phyloP scores from a whole-genome alignment of 768 basidiomycete species.

The Gloeopeniophorella convolvens region DNA sequence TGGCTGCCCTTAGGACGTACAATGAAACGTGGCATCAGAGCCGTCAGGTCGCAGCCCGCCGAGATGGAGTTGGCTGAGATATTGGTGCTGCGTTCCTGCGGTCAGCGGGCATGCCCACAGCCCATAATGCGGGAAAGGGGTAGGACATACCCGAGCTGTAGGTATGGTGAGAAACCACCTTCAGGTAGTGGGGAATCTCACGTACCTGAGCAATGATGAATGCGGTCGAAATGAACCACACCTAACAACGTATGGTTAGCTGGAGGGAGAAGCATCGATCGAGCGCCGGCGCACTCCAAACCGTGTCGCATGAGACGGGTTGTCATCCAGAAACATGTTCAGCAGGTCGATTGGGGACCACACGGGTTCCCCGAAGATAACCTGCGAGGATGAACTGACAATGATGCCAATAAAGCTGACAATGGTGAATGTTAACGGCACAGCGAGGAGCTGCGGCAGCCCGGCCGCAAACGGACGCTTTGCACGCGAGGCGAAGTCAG shows the following conservation, averaged over 20 bases:
- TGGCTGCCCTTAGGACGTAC: conserved; percentile 34
- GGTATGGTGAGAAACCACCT: background rate
- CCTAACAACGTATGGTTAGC: conserved; percentile 31
- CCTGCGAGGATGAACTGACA: conserved; percentile 69
- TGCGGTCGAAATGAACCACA: conserved; percentile 72
- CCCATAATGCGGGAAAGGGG: background rate
- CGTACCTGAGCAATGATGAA: conserved; percentile 72
- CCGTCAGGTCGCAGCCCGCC: conserved; percentile 78
- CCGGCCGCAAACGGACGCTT: conserved; percentile 50
- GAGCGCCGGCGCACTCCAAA: conserved; percentile 43
- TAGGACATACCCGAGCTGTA: conserved; percentile 21
- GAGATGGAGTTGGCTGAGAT: conserved; percentile 80
- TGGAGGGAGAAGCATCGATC: background rate
- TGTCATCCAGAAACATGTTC: conserved; percentile 58
- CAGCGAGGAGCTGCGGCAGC: conserved; percentile 60
- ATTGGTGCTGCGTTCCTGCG: conserved; percentile 46
- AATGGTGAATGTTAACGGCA: conserved; percentile 67
- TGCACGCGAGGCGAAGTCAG: conserved; percentile 68
- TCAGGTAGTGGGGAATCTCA: background rate
- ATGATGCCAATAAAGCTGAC: conserved; percentile 79
- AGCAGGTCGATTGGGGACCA: conserved; percentile 77
- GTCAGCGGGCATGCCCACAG: conserved; percentile 3
- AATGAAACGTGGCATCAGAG: conserved; percentile 70
- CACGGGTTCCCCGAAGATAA: conserved; percentile 70
- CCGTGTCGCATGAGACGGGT: conserved; percentile 55